Evolutionary conservation across 202 grass and related monocot species (phyloP).

Genomic region (Musa balbisiana): DNA sequence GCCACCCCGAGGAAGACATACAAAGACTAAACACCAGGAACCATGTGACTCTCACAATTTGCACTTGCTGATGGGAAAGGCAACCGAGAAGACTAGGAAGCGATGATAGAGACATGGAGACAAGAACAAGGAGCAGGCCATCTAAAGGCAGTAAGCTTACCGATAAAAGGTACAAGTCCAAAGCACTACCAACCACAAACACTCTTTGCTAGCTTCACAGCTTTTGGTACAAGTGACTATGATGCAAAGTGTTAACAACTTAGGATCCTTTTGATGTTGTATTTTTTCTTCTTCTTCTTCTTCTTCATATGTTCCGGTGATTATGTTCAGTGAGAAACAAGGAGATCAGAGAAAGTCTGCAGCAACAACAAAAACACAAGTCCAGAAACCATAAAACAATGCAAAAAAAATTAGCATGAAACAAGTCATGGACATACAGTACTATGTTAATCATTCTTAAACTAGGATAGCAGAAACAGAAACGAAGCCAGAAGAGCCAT

Average conservation of each 20-base stretch:
- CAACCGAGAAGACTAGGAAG: neutral
- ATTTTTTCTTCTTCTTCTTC: neutral
- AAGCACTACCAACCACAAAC: slow-evolving; percentile 9
- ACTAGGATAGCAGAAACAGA: too few species aligned
- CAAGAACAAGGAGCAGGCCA: neutral
- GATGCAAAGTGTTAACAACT: neutral
- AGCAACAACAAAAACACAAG: too few species aligned
- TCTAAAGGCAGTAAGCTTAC: neutral
- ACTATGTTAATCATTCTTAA: too few species aligned
- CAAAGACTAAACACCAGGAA: neutral
- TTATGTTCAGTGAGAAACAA: neutral
- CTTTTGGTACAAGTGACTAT: slow-evolving; percentile 4
- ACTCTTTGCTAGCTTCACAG: slow-evolving; percentile 7
- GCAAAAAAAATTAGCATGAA: too few species aligned
- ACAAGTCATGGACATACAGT: too few species aligned
- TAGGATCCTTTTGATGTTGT: neutral
- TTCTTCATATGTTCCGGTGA: neutral
- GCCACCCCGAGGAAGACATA: neutral
- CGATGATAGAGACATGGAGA: neutral
- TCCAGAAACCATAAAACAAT: too few species aligned
- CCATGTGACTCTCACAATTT: neutral
- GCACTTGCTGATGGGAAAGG: neutral
- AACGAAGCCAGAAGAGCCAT: too few species aligned
- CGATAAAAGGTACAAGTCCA: neutral
- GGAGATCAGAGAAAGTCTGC: neutral